Evolutionary conservation across 2,329 filamentous ascomycete species (phyloP), one percentile per base, ranked within the genome.

Genomic region (Lizonia empirigonia): DNA sequence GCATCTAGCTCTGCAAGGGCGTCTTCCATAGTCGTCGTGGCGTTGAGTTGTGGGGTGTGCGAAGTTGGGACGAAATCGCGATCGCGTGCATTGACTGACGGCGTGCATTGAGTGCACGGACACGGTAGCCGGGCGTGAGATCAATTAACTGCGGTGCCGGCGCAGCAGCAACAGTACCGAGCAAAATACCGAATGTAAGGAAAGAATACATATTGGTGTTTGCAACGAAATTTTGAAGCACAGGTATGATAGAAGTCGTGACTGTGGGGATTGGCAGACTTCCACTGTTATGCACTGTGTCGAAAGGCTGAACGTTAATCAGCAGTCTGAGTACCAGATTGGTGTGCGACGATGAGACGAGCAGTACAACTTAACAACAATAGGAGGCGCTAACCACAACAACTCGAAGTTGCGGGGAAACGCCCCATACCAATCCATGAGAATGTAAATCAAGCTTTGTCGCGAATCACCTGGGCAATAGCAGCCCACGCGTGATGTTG

Each of bases 91-190:
- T n/a, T n/a, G n/a, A n/a, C n/a, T n/a, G n/a, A n/a, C n/a, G n/a
- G n/a, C n/a, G n/a, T n/a, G n/a, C n/a, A n/a, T n/a, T n/a, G n/a
- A n/a, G n/a, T n/a, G n/a, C n/a, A n/a, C n/a, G n/a, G n/a, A n/a
- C n/a, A n/a, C n/a, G n/a, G n/a, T n/a, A n/a, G n/a, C 46, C 46
- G n/a, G 37, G 47, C 4, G 42, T 50, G 5, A 47, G 20, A n/a
- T 44, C 46, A 10, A 47, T 22, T 15, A 47, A 27, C 19, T 50
- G 52, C 5, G 52, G 52, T 30, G 46, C 41, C 15, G 52, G 52
- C 10, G 39, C 41, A 26, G 46, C 32, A 35, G 26, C 29, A 29
- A 30, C 33, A 16, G 15, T 42, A 10, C 13, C 20, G 13, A 26
- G 42, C 7, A 40, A 16, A 4, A 50, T 6, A 16, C 39, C n/a